Base-by-base conservation (phyloP, 2,329 filamentous ascomycete genomes). In the Fusarium heterosporum region DNA sequence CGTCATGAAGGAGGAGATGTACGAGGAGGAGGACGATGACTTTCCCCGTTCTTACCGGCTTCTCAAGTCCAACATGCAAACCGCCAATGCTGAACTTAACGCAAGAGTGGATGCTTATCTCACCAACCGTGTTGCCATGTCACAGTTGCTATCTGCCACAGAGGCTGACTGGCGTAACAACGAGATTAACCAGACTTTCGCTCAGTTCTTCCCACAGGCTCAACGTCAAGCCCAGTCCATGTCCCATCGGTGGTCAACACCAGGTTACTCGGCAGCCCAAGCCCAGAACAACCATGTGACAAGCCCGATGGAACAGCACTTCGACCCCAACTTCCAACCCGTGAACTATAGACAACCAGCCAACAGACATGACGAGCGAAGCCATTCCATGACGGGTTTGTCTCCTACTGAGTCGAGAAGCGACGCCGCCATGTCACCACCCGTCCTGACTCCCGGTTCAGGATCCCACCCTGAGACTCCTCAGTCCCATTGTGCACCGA, bases 1-100 rank as follows among this genome's bases (percentile, higher is more conserved):
- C 26, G 93, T 97, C 13, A 83, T 91, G 70, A 93, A 93, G 65
- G 94, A 97, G 76, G 93, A 96, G 76, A 97, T 97, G 93, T 97
- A 97, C 75, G 93, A 97, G 74, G 94, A 97, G 77, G 92, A 97
- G 74, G 93, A 97, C 52, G 92, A 97, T 70, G 91, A 94, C 56
- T 76, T 92, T 25, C 89, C 90, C 1, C 84, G 87, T 61, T 87
- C 88, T 53, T 91, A 89, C 73, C 84, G 88, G 58, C 81, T 87
- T 14, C 80, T 93, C 30, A 87, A 87, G 14, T 83, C 87, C 4
- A 85, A 89, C 70, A 79, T 91, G 59, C 84, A 88, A 68, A 89
- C 86, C 3, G 81, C 81, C 16, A 88, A 87, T 2, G 77, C 83
- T 26, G 85, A 88, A 61, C 85, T 91, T 75, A 90, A 90, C 73